Evolutionary conservation across 2,329 filamentous ascomycete species (phyloP).

Genomic region (Ophiostoma piceae): DNA sequence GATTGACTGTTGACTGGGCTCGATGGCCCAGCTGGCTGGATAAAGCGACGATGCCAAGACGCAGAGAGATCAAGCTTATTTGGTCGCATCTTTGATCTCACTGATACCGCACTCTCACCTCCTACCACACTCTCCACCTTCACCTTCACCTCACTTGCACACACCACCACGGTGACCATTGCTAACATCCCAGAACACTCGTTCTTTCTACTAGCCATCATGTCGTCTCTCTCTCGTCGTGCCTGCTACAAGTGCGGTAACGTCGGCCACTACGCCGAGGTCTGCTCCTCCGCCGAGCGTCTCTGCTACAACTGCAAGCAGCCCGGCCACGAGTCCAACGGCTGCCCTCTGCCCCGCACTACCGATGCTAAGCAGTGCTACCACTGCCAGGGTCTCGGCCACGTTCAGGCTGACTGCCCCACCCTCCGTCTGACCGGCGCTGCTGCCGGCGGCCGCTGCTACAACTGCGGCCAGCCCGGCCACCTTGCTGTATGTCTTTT

Average conservation of each 20-base stretch:
- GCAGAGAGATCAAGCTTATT: background rate
- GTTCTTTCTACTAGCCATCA: slow-evolving; percentile 39
- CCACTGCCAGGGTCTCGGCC: slow-evolving; percentile 96
- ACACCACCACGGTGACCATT: background rate
- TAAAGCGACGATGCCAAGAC: background rate
- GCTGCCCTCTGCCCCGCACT: slow-evolving; percentile 91
- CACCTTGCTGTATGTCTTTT: slow-evolving; percentile 71
- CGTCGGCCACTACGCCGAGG: slow-evolving; percentile 76
- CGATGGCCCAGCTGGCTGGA: background rate
- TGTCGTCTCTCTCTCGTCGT: slow-evolving; percentile 76
- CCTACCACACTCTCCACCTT: background rate
- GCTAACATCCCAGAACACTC: slow-evolving; percentile 16
- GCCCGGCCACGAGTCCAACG: slow-evolving; percentile 92
- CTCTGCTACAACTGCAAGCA: slow-evolving; percentile 99
- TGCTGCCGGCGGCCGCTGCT: slow-evolving; percentile 81
- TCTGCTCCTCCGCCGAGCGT: slow-evolving; percentile 95
- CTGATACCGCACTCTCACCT: background rate
- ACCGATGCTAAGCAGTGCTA: slow-evolving; percentile 99
- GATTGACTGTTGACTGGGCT: background rate
- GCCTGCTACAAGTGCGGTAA: slow-evolving; percentile 82
- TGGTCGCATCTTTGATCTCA: background rate
- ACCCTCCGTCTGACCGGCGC: slow-evolving; percentile 86
- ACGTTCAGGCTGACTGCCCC: slow-evolving; percentile 98
- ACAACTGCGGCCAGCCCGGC: slow-evolving; percentile 89
- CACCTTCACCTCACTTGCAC: background rate